phyloP scores from a whole-genome alignment of 2,329 filamentous ascomycete species.

The Thielaviopsis musarum region DNA sequence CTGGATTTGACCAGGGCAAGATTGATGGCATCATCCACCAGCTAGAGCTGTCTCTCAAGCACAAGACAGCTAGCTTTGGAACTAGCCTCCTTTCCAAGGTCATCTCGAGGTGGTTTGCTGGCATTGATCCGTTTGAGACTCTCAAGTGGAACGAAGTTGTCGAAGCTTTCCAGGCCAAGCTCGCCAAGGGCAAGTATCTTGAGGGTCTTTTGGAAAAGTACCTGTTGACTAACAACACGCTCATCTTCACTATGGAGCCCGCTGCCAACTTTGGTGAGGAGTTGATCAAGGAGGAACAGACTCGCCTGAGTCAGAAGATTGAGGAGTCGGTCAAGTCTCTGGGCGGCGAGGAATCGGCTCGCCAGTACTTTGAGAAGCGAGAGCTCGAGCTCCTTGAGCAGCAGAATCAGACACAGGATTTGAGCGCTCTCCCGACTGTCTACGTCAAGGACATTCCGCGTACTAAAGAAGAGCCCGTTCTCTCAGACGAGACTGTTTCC shows the following conservation, averaged over 20 bases:
- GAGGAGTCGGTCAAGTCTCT: slow-evolving; percentile 49
- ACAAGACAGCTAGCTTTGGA: slow-evolving; percentile 92
- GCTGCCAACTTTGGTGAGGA: slow-evolving; percentile 58
- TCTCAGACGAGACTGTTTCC: slow-evolving; percentile 48
- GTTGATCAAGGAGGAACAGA: slow-evolving; percentile 58
- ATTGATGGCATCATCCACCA: slow-evolving; percentile 91
- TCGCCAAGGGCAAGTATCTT: slow-evolving; percentile 62
- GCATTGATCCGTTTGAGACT: slow-evolving; percentile 78
- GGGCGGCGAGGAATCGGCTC: slow-evolving; percentile 54
- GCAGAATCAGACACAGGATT: slow-evolving; percentile 69
- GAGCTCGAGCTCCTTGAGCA: slow-evolving; percentile 68
- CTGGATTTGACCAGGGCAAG: slow-evolving; percentile 77
- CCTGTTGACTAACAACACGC: slow-evolving; percentile 65
- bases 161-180: slow-evolving; percentile 59
- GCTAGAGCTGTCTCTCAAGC: slow-evolving; percentile 79
- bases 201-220: slow-evolving; percentile 81
- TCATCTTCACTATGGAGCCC: slow-evolving; percentile 91
- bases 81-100: slow-evolving; percentile 79
- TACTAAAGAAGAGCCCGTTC: slow-evolving; percentile 41
- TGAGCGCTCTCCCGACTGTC: slow-evolving; percentile 77
- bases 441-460: slow-evolving; percentile 80
- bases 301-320: slow-evolving; percentile 60
- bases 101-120: slow-evolving; percentile 89
- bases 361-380: slow-evolving; percentile 53
- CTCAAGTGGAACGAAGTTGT: slow-evolving; percentile 86